A percentile compares a stretch with the other conserved stretches of the same genome.
Evolutionary conservation across 2,329 filamentous ascomycete genomes (phyloP).

Genomic region (Ophiostoma himal-ulmi): DNA sequence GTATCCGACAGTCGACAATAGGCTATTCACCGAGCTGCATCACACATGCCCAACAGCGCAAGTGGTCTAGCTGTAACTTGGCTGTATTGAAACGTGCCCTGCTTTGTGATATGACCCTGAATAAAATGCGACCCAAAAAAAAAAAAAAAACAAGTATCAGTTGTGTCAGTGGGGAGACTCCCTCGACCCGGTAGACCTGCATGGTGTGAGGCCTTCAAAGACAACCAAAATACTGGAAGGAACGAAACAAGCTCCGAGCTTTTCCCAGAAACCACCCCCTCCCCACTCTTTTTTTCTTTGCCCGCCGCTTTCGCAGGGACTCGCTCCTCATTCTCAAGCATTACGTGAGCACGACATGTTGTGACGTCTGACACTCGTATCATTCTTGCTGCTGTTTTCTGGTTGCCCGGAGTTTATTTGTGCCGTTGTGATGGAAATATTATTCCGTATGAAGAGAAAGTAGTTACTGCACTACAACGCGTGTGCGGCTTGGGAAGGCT

Average conservation of each 20-base stretch:
- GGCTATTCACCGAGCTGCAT: background rate
- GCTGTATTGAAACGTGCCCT: constrained; percentile 2
- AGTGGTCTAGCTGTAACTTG: background rate
- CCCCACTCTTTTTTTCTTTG: background rate
- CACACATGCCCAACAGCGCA: background rate
- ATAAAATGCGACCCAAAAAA: background rate
- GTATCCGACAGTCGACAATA: background rate
- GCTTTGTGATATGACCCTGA: background rate
- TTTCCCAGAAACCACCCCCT: constrained; percentile 11
- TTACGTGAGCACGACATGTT: background rate
- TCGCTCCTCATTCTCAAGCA: background rate
- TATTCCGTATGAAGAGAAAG: background rate
- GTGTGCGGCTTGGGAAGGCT: background rate
- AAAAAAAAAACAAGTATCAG: too few relatives aligned
- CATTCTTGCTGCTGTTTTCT: background rate
- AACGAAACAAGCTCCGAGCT: constrained; percentile 16
- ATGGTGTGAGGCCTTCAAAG: constrained; percentile 11
- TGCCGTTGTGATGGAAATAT: background rate
- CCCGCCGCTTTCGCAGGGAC: constrained; percentile 8
- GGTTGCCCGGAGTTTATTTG: background rate
- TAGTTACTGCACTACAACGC: background rate
- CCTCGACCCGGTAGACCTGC: background rate
- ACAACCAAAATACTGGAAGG: background rate
- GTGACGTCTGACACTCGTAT: constrained; percentile 6
- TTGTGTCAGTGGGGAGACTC: background rate